Evolutionary conservation across 495 filamentous ascomycete genomes (phyloP), one percentile per base, ranked within the genome.

Genomic region (Penicillium paxilli): DNA sequence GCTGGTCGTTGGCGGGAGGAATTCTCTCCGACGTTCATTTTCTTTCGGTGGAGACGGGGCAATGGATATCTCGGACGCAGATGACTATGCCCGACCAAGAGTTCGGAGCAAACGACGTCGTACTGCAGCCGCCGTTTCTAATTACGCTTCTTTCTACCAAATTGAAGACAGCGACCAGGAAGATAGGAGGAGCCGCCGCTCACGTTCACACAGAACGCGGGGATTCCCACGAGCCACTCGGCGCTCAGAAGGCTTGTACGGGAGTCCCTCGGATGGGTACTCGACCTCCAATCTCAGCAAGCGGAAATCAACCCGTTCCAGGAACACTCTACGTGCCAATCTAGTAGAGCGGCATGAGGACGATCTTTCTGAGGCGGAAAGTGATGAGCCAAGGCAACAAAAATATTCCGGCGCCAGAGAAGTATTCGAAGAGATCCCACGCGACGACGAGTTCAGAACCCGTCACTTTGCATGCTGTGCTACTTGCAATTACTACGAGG

Each of bases 401-500:
- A 77, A 67, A 49, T 78, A 69, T 48, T 55, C 62, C 10, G 83
- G 83, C 11, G 81, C 90, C 4, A 82, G 85, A 51, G 92, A 97
- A 64, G 61, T 74, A 0, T 96, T 91, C 65, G 69, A 83, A 49
- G 67, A 68, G 12, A 54, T 87, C 9, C 59, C 81, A 5, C 63
- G 68, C 12, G 76, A 80, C 23, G 75, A 84, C 52, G 73, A 79
- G 0, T 96, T 96, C 67, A 75, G 80, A 55, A 64, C 70, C 25
- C 75, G 77, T 5, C 95, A 99, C 66, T 80, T 73, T n/a, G 69
- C 80, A 16, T 63, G 62, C 5, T 99, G 95, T 67, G 86, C 89
- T 53, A 74, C 80, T n/a, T 99, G 95, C 68, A 68, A 72, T 16
- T 66, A 72, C 5, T 60, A 70, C 25, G 83, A 79, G 8, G 69